Percentiles rank a stretch among this genome's conserved stretches.
phyloP scores from a whole-genome alignment of 306 rosid genomes.

The Prinsepia uniflora region DNA sequence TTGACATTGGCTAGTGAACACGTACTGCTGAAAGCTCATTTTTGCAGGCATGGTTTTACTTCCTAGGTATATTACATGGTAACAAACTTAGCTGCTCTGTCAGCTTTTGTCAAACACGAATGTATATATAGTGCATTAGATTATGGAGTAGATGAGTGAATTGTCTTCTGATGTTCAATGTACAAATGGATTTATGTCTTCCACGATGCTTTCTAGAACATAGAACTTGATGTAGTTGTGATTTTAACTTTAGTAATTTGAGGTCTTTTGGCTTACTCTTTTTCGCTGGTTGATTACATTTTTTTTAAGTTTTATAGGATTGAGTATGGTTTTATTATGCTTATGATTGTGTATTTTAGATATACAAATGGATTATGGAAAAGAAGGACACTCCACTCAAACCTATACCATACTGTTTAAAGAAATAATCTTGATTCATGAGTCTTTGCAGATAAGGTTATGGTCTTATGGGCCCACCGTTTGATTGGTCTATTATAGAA shows the following conservation, averaged over 20 bases:
- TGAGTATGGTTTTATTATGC: background rate
- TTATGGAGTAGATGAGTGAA: slow-evolving; percentile 11
- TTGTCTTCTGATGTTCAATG: slow-evolving; percentile 19
- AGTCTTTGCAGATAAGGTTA: slow-evolving; percentile 16
- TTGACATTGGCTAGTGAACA: slow-evolving; percentile 12
- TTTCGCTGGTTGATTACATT: no score
- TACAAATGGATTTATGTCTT: background rate
- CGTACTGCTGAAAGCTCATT: slow-evolving; percentile 11
- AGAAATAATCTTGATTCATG: slow-evolving; percentile 9
- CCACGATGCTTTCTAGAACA: background rate
- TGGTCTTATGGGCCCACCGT: slow-evolving; percentile 21
- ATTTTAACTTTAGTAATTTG: background rate
- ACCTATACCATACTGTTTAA: slow-evolving; percentile 14
- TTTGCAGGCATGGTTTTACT: slow-evolving; percentile 19
- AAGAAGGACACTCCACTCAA: slow-evolving; percentile 10
- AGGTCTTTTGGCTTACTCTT: background rate
- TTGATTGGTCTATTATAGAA: slow-evolving; percentile 2
- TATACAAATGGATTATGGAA: background rate
- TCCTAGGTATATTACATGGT: slow-evolving; percentile 10
- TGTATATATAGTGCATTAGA: slow-evolving; percentile 25
- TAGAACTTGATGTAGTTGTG: background rate
- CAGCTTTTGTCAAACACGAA: background rate
- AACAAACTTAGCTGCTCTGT: slow-evolving; percentile 21
- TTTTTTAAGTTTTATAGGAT: background rate
- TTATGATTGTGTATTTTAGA: background rate